Base-by-base conservation (phyloP, 805 yeast species). In the Hanseniaspora taiwanica region DNA sequence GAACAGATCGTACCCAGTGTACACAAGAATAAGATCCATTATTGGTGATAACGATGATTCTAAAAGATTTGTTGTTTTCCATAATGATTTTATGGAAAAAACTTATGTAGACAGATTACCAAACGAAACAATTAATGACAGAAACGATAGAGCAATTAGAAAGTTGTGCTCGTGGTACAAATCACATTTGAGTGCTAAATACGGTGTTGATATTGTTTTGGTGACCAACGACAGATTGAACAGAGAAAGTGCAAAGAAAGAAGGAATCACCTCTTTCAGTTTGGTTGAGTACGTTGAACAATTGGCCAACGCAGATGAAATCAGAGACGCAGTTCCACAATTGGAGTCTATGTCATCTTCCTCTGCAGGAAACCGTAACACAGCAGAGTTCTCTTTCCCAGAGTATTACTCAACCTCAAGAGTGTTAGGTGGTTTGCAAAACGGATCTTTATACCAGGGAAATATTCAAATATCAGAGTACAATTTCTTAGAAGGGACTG, bases 101-200 rank as follows among this genome's bases (percentile, higher is more conserved):
- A 84, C 96, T 0, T 81, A 67, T 56, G 66, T 78, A 4, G 66
- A 65, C 23, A 73, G 96, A 52, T 40, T 53, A 23, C 65, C 65
- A 29, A 72, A 74, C 38, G 96, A 91, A 59, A 54, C 79, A 9
- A 78, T 82, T 46, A 85, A 89, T 54, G 97, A 89, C 59, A 71
- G 89, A 55, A 89, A 89, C 53, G 97, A 89, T 59, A 66, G 96
- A 48, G 85, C 96, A 21, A 86, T 91, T 36, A 71, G 96, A 56
- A 69, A 68, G 42, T 74, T 81, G 17, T 77, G 82, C 20, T 54
- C 68, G 33, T 91, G 86, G 81, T 91, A 76, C 57, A 59, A 70
- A 17, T 49, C 60, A 12, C 99, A 91, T 63, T 61, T 91, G 40
- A 48, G 58, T 55, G 44, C 48, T 1, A 42, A 52, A 2, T 20